These are phyloP conservation scores for Microcyclospora pomicola DNA, from an alignment of 2,329 filamentous ascomycete species.

Conservation along the genomic window DNA sequence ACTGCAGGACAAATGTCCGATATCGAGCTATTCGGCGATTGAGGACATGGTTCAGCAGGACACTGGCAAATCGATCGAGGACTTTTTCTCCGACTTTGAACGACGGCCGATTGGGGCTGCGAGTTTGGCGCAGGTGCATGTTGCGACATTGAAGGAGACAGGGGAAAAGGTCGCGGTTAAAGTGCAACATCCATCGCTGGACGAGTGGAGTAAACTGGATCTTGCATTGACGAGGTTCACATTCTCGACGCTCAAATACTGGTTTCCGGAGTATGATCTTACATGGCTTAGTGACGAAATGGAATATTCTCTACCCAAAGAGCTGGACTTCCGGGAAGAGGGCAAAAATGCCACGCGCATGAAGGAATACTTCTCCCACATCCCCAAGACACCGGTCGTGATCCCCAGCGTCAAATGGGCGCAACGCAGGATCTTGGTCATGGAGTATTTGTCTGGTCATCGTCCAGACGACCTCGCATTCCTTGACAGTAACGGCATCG, in stretches of 20 bases:
- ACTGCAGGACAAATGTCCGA: constrained; percentile 86
- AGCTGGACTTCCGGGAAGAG: constrained; percentile 79
- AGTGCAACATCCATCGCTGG: constrained; percentile 80
- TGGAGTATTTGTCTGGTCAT: constrained; percentile 80
- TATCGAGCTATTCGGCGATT: constrained; percentile 79
- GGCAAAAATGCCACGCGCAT: constrained; percentile 71
- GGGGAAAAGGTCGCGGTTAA: constrained; percentile 89
- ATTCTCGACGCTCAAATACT: constrained; percentile 76
- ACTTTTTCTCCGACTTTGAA: constrained; percentile 79
- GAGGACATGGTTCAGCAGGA: constrained; percentile 74
- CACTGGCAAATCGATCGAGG: constrained; percentile 62
- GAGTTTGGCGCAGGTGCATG: constrained; percentile 85
- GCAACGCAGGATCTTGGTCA: constrained; percentile 77
- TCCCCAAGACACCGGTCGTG: constrained; percentile 65
- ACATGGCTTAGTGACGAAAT: constrained; percentile 93
- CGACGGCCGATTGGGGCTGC: constrained; percentile 74
- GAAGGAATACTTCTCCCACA: constrained; percentile 62
- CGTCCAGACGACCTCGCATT: constrained; percentile 82
- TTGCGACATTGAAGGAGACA: constrained; percentile 67
- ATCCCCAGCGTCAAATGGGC: constrained; percentile 87
- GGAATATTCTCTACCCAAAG: constrained; percentile 77
- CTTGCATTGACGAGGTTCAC: constrained; percentile 75
- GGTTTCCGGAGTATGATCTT: constrained; percentile 95
- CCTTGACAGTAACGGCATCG: constrained; percentile 73
- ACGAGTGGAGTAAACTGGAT: constrained; percentile 82